A percentile compares a stretch with the other conserved stretches of the same genome.
Conservation (phyloP, 1,284 basidiomycete species). For the Heterobasidion annosum region DNA sequence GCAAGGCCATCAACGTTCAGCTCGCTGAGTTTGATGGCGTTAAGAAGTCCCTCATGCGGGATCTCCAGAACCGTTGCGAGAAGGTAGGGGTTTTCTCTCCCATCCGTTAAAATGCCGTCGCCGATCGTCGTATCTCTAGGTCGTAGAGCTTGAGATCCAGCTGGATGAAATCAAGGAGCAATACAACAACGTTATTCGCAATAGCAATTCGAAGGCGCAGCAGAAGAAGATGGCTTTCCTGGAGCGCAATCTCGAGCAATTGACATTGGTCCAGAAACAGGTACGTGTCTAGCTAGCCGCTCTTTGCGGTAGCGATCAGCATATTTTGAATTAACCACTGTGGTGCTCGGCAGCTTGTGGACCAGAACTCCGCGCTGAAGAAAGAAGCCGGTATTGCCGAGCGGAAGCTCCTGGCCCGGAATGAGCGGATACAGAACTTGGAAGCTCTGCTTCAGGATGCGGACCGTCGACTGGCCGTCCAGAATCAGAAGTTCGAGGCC, state of each 20-base stretch:
- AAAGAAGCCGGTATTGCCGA: slow-evolving; percentile 97
- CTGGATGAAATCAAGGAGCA: slow-evolving; percentile 98
- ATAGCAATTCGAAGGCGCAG: slow-evolving; percentile 96
- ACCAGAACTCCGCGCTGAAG: slow-evolving; percentile 97
- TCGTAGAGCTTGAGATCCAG: slow-evolving; percentile 98
- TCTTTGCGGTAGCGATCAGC: not conserved
- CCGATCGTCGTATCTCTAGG: slow-evolving; percentile 37
- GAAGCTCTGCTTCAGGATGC: slow-evolving; percentile 90
- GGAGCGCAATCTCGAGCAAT: slow-evolving; percentile 93
- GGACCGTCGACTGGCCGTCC: slow-evolving; percentile 81
- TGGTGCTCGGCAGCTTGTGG: slow-evolving; percentile 66
- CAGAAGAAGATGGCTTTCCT: slow-evolving; percentile 99
- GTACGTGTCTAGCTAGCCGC: slow-evolving; percentile 26
- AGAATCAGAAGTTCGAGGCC: slow-evolving; percentile 94
- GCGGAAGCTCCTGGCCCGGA: slow-evolving; percentile 90
- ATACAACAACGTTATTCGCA: slow-evolving; percentile 97
- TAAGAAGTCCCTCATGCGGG: slow-evolving; percentile 98
- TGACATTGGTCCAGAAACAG: slow-evolving; percentile 97
- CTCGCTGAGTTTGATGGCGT: slow-evolving; percentile 97
- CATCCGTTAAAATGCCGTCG: slow-evolving; percentile 3
- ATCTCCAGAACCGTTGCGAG: slow-evolving; percentile 98
- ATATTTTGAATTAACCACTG: not conserved
- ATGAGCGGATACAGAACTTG: slow-evolving; percentile 95
- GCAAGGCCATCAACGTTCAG: slow-evolving; percentile 95
- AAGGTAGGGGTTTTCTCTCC: slow-evolving; percentile 52